These are phyloP conservation scores for Colletotrichum aenigma DNA, from an alignment of 2,329 filamentous ascomycete genomes.

Conservation along the genomic window DNA sequence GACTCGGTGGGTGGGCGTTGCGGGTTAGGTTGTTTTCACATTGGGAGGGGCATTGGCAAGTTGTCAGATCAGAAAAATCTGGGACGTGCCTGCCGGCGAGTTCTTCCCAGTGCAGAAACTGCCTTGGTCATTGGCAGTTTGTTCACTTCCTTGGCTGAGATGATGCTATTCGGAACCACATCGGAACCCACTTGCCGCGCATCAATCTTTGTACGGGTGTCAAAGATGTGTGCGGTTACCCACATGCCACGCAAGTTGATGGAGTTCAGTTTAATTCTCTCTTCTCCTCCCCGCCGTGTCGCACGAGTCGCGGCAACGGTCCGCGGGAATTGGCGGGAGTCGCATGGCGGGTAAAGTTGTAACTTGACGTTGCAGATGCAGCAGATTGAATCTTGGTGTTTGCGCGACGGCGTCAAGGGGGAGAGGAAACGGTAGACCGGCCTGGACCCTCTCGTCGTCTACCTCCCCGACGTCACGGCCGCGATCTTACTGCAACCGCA, in stretches of 20 bases:
- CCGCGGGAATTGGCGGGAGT: not conserved
- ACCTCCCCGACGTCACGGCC: not conserved
- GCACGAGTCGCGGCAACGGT: not conserved
- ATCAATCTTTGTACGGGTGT: not conserved
- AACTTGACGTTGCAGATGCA: not conserved
- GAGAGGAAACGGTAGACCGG: not conserved
- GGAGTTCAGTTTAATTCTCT: not conserved
- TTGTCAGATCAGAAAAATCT: not conserved
- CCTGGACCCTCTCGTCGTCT: not conserved
- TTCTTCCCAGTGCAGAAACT: not conserved
- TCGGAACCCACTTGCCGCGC: conserved; percentile 11
- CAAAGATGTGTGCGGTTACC: not conserved
- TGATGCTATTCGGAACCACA: conserved; percentile 19
- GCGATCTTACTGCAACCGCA: not conserved
- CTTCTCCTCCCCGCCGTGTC: not conserved
- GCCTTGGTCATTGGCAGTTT: not conserved
- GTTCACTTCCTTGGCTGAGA: not conserved
- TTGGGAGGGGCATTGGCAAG: not conserved
- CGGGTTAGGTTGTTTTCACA: not conserved
- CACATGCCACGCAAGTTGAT: not conserved
- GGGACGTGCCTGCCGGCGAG: not conserved
- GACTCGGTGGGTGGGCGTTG: not conserved
- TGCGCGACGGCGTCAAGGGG: not conserved
- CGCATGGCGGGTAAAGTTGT: not conserved
- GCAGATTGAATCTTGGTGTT: not conserved